Percentiles rank a stretch among this genome's conserved stretches.
phyloP scores from a whole-genome alignment of 2,329 filamentous ascomycete genomes.

The Malbranchea cinnamomea region DNA sequence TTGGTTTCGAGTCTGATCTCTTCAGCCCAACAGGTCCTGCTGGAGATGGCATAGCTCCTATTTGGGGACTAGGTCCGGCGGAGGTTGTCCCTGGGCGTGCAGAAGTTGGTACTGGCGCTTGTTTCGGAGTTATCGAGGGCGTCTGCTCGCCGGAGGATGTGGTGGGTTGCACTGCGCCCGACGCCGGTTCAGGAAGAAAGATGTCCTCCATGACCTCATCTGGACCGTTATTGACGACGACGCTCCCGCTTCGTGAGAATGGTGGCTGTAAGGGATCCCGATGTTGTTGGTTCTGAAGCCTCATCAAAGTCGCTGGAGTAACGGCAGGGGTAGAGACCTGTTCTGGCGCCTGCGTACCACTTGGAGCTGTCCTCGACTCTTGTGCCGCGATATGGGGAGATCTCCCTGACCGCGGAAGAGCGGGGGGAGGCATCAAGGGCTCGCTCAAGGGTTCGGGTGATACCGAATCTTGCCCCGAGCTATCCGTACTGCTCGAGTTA shows the following conservation, averaged over 20 bases:
- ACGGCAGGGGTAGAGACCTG: too few relatives aligned
- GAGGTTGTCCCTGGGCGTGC: conserved; percentile 19
- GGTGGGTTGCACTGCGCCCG: conserved; percentile 34
- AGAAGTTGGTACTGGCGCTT: conserved; percentile 37
- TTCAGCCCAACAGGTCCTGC: conserved; percentile 26
- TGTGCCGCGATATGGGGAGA: conserved; percentile 26
- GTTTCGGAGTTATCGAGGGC: conserved; percentile 47
- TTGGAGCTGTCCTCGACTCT: conserved; percentile 14
- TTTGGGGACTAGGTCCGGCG: conserved; percentile 37
- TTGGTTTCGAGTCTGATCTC: conserved; percentile 34
- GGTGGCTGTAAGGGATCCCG: too few relatives aligned
- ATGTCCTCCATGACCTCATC: conserved; percentile 49
- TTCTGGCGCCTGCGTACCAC: conserved; percentile 46
- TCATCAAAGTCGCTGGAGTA: conserved; percentile 85
- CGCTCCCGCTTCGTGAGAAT: conserved; percentile 20
- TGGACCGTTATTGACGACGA: conserved; percentile 29
- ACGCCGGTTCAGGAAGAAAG: conserved; percentile 58
- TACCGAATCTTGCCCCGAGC: conserved; percentile 33
- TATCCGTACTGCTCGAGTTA: conserved; percentile 28
- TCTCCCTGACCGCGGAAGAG: conserved; percentile 26
- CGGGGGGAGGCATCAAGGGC: conserved; percentile 35
- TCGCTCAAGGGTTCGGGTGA: conserved; percentile 36
- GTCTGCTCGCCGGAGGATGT: conserved; percentile 34
- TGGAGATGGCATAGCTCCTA: conserved; percentile 39
- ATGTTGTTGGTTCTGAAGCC: conserved; percentile 46